These are phyloP conservation scores for Incumbomyces lentus DNA, from an alignment of 2,329 filamentous ascomycete genomes.

Conservation along the genomic window DNA sequence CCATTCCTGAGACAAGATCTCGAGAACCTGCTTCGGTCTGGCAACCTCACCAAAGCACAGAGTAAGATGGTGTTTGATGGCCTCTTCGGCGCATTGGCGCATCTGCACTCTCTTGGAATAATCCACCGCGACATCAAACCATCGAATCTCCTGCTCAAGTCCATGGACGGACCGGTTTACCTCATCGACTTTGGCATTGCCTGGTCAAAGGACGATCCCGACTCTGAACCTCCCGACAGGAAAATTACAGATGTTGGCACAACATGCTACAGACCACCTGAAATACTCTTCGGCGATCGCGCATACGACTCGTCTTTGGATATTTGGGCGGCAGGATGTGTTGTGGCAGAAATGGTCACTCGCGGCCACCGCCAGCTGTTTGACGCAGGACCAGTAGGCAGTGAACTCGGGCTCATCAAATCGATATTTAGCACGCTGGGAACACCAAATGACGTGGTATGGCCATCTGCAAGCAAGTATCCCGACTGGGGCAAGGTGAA, in stretches of 20 bases:
- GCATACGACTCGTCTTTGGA: constrained; percentile 65
- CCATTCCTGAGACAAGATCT: constrained; percentile 73
- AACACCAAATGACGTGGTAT: constrained; percentile 66
- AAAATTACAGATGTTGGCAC: constrained; percentile 94
- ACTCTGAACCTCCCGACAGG: constrained; percentile 51
- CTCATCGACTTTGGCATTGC: constrained; percentile 89
- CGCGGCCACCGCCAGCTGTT: constrained; percentile 56
- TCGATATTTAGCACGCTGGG: constrained; percentile 89
- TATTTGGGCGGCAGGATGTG: constrained; percentile 79
- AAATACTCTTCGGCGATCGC: constrained; percentile 75
- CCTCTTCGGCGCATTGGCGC: constrained; percentile 58
- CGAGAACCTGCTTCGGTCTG: constrained; percentile 48
- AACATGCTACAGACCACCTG: constrained; percentile 79
- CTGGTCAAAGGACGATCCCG: constrained; percentile 55
- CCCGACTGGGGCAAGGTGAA: constrained; percentile 80
- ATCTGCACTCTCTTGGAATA: constrained; percentile 64
- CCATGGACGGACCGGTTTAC: constrained; percentile 59
- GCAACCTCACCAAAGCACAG: constrained; percentile 26
- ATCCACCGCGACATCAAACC: constrained; percentile 94
- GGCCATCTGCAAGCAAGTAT: constrained; percentile 57
- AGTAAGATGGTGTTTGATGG: constrained; percentile 49
- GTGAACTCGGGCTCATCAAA: constrained; percentile 78
- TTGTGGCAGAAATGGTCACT: constrained; percentile 65
- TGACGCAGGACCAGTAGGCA: constrained; percentile 79
- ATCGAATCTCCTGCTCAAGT: constrained; percentile 68